phyloP scores from a whole-genome alignment of 768 basidiomycete species.

The Tulasnella sp. region DNA sequence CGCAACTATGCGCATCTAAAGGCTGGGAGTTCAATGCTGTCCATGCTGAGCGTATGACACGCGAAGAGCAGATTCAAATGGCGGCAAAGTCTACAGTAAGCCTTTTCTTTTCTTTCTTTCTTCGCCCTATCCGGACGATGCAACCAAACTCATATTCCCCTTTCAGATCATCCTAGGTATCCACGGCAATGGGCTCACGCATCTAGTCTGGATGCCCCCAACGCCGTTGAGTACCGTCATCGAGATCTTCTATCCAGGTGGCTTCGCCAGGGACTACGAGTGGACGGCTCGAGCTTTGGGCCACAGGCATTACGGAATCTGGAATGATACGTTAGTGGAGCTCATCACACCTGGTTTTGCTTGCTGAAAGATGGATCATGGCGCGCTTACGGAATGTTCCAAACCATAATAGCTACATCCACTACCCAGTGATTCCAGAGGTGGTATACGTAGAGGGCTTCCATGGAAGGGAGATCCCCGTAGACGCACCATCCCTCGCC shows the following conservation, averaged over 20 bases:
- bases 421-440: constrained; percentile 37
- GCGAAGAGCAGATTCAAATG: constrained; percentile 63
- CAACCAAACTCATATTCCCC: background rate
- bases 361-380: too few relatives aligned
- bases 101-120: constrained; percentile 11
- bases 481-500: constrained; percentile 53
- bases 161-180: constrained; percentile 55
- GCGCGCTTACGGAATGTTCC: too few relatives aligned
- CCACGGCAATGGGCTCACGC: constrained; percentile 74
- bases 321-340: constrained; percentile 29
- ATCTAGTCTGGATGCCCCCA: constrained; percentile 74
- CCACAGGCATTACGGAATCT: constrained; percentile 63
- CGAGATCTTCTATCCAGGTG: constrained; percentile 70
- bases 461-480: constrained; percentile 67
- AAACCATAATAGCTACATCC: too few relatives aligned
- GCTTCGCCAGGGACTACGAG: constrained; percentile 79
- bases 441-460: constrained; percentile 76
- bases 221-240: constrained; percentile 69
- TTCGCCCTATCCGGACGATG: background rate
- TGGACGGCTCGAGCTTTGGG: constrained; percentile 69
- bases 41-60: constrained; percentile 51
- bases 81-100: constrained; percentile 60
- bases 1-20: constrained; percentile 22
- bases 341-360: too few relatives aligned
- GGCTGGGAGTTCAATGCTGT: constrained; percentile 53